Percentiles rank a stretch among this genome's conserved stretches.
phyloP scores from a whole-genome alignment of 2,329 filamentous ascomycete species.

The Cladophialophora bantiana region DNA sequence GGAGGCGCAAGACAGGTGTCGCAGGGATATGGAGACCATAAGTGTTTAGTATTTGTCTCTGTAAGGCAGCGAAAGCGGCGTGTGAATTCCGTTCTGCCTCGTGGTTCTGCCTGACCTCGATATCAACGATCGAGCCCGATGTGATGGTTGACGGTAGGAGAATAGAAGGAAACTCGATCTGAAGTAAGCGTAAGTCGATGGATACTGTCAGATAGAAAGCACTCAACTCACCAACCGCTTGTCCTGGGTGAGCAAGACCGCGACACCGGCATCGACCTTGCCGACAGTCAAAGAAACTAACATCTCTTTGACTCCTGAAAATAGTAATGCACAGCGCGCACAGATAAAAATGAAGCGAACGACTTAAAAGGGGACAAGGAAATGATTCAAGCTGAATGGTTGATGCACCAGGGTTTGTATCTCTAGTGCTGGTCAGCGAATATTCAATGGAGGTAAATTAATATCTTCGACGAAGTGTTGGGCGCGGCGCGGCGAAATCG shows the following conservation, averaged over 20 bases:
- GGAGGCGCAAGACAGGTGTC: slow-evolving; percentile 81
- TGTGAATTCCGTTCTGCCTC: slow-evolving; percentile 77
- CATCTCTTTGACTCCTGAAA: slow-evolving; percentile 63
- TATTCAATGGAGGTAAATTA: background rate
- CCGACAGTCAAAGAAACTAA: slow-evolving; percentile 97
- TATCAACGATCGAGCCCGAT: slow-evolving; percentile 96
- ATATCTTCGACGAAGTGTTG: background rate
- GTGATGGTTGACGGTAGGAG: slow-evolving; percentile 94
- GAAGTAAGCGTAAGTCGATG: slow-evolving; percentile 29
- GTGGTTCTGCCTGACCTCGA: slow-evolving; percentile 88
- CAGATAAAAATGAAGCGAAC: slow-evolving; percentile 2
- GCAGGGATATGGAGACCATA: slow-evolving; percentile 83
- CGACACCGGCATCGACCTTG: slow-evolving; percentile 98
- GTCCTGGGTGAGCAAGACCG: slow-evolving; percentile 93
- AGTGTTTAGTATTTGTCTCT: slow-evolving; percentile 82
- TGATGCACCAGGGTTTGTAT: background rate
- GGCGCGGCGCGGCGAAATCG: background rate
- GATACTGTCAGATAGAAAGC: background rate
- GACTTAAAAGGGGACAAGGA: background rate
- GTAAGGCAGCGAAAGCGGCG: slow-evolving; percentile 80
- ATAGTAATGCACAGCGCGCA: slow-evolving; percentile 2
- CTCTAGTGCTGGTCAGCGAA: background rate
- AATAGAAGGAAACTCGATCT: slow-evolving; percentile 99
- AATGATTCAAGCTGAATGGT: background rate
- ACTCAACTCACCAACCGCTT: slow-evolving; percentile 80